A percentile compares a stretch with the other conserved stretches of the same genome.
phyloP scores from a whole-genome alignment of 306 rosid species.

The Benincasa hispida region DNA sequence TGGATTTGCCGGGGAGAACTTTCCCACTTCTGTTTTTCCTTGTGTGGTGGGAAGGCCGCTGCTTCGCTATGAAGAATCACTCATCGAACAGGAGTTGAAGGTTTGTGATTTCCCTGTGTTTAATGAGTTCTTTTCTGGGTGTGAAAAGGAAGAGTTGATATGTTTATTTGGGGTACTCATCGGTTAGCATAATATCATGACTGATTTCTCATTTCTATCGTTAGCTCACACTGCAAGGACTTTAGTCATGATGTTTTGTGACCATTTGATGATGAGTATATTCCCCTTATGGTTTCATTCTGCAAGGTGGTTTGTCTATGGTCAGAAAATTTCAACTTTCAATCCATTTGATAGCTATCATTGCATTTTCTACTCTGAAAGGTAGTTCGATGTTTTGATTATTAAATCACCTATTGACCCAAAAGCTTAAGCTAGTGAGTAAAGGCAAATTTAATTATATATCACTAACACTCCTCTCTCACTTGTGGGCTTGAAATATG shows the following conservation, averaged over 20 bases:
- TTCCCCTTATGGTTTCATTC: no score
- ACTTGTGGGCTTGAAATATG: no score
- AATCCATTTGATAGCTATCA: not conserved
- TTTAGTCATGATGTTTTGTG: not conserved
- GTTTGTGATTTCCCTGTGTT: constrained; percentile 15
- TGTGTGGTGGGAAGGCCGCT: constrained; percentile 96
- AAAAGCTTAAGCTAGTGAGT: no score
- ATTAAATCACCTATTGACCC: no score
- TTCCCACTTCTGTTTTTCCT: constrained; percentile 91
- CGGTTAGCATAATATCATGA: not conserved
- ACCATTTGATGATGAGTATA: not conserved
- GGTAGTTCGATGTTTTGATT: not conserved
- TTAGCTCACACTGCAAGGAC: no score
- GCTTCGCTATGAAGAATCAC: constrained; percentile 97
- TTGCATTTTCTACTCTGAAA: not conserved
- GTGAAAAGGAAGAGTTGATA: not conserved
- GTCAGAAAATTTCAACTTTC: not conserved
- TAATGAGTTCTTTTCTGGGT: not conserved
- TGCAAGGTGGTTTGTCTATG: not conserved
- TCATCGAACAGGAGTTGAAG: constrained; percentile 77
- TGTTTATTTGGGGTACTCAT: not conserved
- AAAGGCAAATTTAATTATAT: no score
- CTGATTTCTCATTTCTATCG: not conserved
- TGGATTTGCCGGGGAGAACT: constrained; percentile 95
- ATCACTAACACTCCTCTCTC: no score